Base-by-base conservation (phyloP, 2,329 filamentous ascomycete species). In the Furcasterigmium furcatum region DNA sequence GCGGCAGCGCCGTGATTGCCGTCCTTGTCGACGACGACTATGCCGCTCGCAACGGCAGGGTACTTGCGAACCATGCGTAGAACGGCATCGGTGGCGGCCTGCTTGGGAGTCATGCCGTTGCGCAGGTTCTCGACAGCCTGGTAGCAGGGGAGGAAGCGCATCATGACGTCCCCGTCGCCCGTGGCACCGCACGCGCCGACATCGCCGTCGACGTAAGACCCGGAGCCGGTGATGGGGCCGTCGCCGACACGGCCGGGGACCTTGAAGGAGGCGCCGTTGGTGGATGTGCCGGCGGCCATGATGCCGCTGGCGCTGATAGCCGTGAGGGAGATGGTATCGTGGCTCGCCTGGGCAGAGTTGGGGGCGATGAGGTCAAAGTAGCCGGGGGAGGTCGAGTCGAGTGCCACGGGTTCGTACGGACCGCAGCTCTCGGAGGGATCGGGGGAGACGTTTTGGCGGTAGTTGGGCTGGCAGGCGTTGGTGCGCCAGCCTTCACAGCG, bases 101-200 rank as follows among this genome's bases (percentile, higher is more conserved):
- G 64, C 5, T 55, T 61, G 0, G 77, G 74, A 0, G 58, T 58
- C 68, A 79, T 70, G 2, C 76, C 76, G 2, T 55, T 58, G 10
- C 77, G 63, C 56, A 80, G 48, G 47, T 64, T 78, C 61, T 80
- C 77, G 1, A 80, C 70, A 2, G 76, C 77, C 53, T 80, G 77
- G 52, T 80, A 80, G 54, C 77, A 80, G 1, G 77, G 77, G 20
- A 80, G 55, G 50, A 79, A 78, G 4, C 76, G 67, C 70, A 79
- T 76, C 75, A 80, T 78, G 47, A 79, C 59, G 53, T 80, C 77
- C 1, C 77, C 77, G 44, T 80, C 76, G 2, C 77, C 77, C 1
- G 77, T 80, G 2, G 77, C 75, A 8, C 76, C 77, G 51, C 77
- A 80, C 0, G 72, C 77, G 2, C 76, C 77, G 2, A 76, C 70